A percentile compares a stretch with the other conserved stretches of the same genome.
Conservation (phyloP, 2,329 filamentous ascomycete species). For the Chalaropsis thielavioides region DNA sequence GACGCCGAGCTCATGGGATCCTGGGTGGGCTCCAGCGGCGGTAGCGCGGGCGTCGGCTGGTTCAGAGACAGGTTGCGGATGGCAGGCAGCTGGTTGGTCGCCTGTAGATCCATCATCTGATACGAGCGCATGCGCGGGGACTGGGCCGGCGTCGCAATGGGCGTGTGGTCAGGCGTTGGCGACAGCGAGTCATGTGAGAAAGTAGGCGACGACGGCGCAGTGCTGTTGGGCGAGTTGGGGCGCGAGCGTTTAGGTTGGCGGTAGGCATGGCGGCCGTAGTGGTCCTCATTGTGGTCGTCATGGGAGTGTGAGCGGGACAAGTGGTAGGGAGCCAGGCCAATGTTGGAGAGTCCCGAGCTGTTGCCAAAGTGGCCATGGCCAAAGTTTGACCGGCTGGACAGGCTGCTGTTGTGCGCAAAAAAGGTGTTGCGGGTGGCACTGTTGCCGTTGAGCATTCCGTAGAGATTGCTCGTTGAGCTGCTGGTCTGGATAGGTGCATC, state of each 20-base stretch:
- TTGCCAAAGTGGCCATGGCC: conserved; percentile 40
- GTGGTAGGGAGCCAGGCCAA: conserved; percentile 69
- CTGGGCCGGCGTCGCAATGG: conserved; percentile 89
- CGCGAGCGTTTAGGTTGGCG: conserved; percentile 74
- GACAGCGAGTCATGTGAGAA: conserved; percentile 94
- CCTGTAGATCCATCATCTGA: conserved; percentile 37
- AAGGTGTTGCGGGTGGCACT: conserved; percentile 16
- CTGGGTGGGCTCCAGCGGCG: conserved; percentile 39
- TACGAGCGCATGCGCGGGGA: conserved; percentile 80
- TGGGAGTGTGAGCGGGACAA: conserved; percentile 84
- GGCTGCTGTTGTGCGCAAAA: conserved; percentile 15
- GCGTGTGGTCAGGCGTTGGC: conserved; percentile 94
- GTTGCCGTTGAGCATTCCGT: conserved; percentile 23
- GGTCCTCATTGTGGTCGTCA: conserved; percentile 62
- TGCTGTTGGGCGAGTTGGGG: conserved; percentile 88
- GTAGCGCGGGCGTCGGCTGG: conserved; percentile 40
- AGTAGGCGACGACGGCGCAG: conserved; percentile 86
- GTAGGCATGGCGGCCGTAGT: conserved; percentile 55
- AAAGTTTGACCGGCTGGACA: conserved; percentile 22
- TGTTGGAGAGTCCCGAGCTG: conserved; percentile 38
- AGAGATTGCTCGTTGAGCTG: conserved; percentile 28
- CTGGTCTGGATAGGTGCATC: conserved; percentile 25
- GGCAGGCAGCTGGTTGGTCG: conserved; percentile 61
- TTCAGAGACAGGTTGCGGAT: conserved; percentile 52
- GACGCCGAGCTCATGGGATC: conserved; percentile 9